These are phyloP conservation scores for Coelastrella sp. DNA, from an alignment of 139 green algal genomes.

Conservation along the genomic window DNA sequence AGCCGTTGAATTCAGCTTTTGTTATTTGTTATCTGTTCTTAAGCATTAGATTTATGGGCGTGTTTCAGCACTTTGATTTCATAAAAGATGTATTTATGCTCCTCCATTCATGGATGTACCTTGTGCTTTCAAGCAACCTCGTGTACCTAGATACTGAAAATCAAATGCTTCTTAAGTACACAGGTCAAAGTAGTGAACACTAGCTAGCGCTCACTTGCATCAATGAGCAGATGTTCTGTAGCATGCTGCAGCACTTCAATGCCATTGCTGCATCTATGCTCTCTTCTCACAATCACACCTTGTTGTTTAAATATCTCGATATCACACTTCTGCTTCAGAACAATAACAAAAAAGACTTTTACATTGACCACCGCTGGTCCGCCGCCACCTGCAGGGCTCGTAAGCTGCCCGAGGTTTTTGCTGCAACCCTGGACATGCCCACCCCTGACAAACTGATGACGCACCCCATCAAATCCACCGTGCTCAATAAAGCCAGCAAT, in stretches of 20 bases:
- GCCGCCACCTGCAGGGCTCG: neutral
- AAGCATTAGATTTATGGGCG: too few relatives aligned
- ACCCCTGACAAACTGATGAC: neutral
- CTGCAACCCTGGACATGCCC: neutral
- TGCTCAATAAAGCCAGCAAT: constrained; percentile 7
- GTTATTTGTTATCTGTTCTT: neutral
- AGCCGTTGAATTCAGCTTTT: neutral
- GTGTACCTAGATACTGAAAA: neutral
- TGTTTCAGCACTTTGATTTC: too few relatives aligned
- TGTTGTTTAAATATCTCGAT: neutral
- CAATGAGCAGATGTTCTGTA: too few relatives aligned
- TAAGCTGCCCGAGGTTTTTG: neutral
- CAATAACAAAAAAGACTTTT: too few relatives aligned
- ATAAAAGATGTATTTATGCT: neutral
- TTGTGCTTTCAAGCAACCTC: neutral
- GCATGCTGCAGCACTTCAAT: neutral
- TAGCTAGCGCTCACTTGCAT: too few relatives aligned
- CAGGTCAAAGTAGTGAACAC: too few relatives aligned
- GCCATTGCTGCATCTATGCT: neutral
- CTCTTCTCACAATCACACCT: neutral
- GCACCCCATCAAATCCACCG: neutral
- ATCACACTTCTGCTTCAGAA: neutral
- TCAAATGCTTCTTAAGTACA: neutral
- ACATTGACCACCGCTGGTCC: neutral
- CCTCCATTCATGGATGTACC: neutral